These are phyloP conservation scores for Leptosphaerulina australis DNA, from an alignment of 2,329 filamentous ascomycete genomes.

Conservation along the genomic window DNA sequence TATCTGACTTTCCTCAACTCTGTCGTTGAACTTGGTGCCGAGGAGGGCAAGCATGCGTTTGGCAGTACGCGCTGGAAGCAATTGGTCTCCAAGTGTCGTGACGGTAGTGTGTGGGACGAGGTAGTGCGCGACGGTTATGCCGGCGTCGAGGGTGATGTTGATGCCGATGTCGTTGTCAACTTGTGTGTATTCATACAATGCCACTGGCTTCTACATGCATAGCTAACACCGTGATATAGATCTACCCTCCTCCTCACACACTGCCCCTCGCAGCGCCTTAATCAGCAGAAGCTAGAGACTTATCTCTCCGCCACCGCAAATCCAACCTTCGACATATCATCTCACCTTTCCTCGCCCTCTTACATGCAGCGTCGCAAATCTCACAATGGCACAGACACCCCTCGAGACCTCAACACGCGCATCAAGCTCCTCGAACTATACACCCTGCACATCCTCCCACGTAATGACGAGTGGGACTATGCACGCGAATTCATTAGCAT, in stretches of 20 bases:
- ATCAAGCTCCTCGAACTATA: slow-evolving; percentile 95
- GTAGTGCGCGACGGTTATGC: slow-evolving; percentile 87
- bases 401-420: slow-evolving; percentile 79
- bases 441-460: slow-evolving; percentile 89
- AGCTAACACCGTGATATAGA: slow-evolving; percentile 53
- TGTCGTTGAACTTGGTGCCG: slow-evolving; percentile 83
- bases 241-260: slow-evolving; percentile 91
- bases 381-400: slow-evolving; percentile 74
- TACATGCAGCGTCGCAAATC: slow-evolving; percentile 41
- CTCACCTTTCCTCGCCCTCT: slow-evolving; percentile 61
- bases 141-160: slow-evolving; percentile 85
- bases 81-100: slow-evolving; percentile 81
- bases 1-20: slow-evolving; percentile 94
- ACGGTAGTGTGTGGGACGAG: slow-evolving; percentile 93
- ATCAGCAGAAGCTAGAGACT: slow-evolving; percentile 85
- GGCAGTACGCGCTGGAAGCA: slow-evolving; percentile 84
- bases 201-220: slow-evolving; percentile 54
- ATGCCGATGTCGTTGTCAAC: slow-evolving; percentile 92
- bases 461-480: slow-evolving; percentile 96
- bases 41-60: slow-evolving; percentile 89
- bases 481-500: slow-evolving; percentile 87
- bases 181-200: slow-evolving; percentile 86
- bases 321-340: slow-evolving; percentile 73
- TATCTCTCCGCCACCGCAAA: slow-evolving; percentile 80
- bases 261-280: slow-evolving; percentile 79